Conservation (phyloP, 2,329 filamentous ascomycete genomes). For the Cercospora nicotianae region DNA sequence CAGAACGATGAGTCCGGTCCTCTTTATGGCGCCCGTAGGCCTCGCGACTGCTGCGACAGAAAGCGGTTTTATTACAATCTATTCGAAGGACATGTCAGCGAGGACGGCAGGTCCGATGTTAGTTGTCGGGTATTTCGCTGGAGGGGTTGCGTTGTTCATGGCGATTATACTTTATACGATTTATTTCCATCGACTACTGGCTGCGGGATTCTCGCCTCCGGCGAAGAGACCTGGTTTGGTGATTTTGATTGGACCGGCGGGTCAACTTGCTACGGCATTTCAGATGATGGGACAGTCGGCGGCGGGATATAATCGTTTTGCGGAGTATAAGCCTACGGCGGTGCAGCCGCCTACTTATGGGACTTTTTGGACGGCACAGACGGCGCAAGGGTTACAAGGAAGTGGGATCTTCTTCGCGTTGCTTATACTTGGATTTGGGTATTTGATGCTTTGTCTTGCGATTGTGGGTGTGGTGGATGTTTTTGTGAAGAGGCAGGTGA, state of each 20-base stretch:
- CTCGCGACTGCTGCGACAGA: constrained; percentile 18
- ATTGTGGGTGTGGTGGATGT: constrained; percentile 16
- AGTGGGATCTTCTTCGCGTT: constrained; percentile 17
- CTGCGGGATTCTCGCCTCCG: constrained; percentile 7
- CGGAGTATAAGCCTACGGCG: constrained; percentile 16
- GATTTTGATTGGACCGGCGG: constrained; percentile 18
- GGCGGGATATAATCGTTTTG: constrained; percentile 7
- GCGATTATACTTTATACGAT: constrained; percentile 18
- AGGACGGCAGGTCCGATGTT: constrained; percentile 17
- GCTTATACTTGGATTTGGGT: constrained; percentile 15
- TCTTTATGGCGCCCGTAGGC: constrained; percentile 20
- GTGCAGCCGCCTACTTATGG: constrained; percentile 8
- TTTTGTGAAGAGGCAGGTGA: constrained; percentile 10
- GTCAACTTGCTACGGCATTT: constrained; percentile 18
- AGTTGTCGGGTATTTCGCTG: constrained; percentile 18
- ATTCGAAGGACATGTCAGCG: constrained; percentile 10
- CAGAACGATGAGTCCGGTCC: constrained; percentile 11
- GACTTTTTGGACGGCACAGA: constrained; percentile 16
- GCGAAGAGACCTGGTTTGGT: constrained; percentile 15
- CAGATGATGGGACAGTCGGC: constrained; percentile 17
- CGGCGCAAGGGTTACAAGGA: constrained; percentile 12
- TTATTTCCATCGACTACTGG: constrained; percentile 17
- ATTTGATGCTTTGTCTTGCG: constrained; percentile 19
- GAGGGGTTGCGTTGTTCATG: constrained; percentile 18
- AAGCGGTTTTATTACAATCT: constrained; percentile 15